These are phyloP conservation scores for Aspergillus clavatus DNA, from an alignment of 2,329 filamentous ascomycete species.

Conservation along the genomic window DNA sequence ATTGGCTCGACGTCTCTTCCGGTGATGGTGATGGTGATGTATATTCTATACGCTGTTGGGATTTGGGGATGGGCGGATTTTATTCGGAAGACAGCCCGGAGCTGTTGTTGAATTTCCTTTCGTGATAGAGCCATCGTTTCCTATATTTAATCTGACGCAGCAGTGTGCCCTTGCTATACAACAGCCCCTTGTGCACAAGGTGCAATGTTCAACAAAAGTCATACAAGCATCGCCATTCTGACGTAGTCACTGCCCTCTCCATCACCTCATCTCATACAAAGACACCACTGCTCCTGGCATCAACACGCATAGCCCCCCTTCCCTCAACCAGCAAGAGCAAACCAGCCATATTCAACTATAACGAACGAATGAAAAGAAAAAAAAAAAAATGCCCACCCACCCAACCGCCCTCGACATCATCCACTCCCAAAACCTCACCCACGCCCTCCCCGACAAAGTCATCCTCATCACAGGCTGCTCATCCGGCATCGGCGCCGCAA, in stretches of 20 bases:
- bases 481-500: conserved; percentile 38
- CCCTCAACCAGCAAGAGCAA: too few species aligned
- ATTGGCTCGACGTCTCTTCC: not conserved
- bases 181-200: not conserved
- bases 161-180: too few species aligned
- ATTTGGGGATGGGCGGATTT: too few species aligned
- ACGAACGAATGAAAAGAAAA: not conserved
- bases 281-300: too few species aligned
- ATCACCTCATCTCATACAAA: too few species aligned
- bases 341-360: not conserved
- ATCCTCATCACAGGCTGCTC: conserved; percentile 39
- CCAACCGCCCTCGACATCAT: not conserved
- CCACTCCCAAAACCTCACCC: not conserved
- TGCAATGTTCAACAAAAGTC: not conserved
- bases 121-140: not conserved
- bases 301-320: not conserved
- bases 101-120: not conserved
- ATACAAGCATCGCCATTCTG: not conserved
- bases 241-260: not conserved
- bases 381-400: not conserved
- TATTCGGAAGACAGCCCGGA: not conserved
- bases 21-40: not conserved
- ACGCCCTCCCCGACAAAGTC: conserved; percentile 11
- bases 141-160: too few species aligned
- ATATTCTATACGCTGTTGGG: too few species aligned